Base-by-base conservation (phyloP, 78 protist genomes). In the Reticulomyxa filosa region DNA sequence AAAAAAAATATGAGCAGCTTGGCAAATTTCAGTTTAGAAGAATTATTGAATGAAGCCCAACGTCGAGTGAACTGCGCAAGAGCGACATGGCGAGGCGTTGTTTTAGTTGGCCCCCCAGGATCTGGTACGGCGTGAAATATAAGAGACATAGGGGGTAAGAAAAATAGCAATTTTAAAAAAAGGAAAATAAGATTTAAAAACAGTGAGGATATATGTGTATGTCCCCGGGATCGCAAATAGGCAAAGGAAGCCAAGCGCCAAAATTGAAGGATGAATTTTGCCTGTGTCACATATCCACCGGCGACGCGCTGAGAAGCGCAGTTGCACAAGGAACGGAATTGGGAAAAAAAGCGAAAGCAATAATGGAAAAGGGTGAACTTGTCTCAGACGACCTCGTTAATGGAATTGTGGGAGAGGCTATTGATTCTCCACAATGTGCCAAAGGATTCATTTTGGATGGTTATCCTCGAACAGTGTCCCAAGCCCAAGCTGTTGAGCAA, bases 251-350 rank as follows among this genome's bases (percentile, higher is more conserved):
- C 26, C 59, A 55, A 11, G 59, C 59, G 8, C 59, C 59, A 8
- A 55, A 17, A 33, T 8, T 55, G 11, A 33, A 29, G 11, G 30
- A 10, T 29, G 59, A 55, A 55, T 55, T 20, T 33, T 55, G 59
- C 30, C 26, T 55, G 10, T 55, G 59, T 33, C 94, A 90, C 62
- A 78, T 92, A 22, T 39, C 94, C 27, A 92, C 98, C 1, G 97
- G 93, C 39, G 98, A 92, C 56, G 59, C 86, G 81, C 85, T 92
- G 23, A 82, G 98, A 7, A 93, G 85, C 0, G 96, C 96, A 0
- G 87, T 92, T 25, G 64, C 66, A 11, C 72, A 57, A 2, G 38
- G 36, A 1, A 55, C 73, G 11, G 67, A 34, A 29, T 20, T 37
- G 65, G 57, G 95, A n/a, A 32, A 48, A 65, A 32, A 67, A 53